Conservation (phyloP, 2,329 filamentous ascomycete genomes). For the Aspergillus sp. region DNA sequence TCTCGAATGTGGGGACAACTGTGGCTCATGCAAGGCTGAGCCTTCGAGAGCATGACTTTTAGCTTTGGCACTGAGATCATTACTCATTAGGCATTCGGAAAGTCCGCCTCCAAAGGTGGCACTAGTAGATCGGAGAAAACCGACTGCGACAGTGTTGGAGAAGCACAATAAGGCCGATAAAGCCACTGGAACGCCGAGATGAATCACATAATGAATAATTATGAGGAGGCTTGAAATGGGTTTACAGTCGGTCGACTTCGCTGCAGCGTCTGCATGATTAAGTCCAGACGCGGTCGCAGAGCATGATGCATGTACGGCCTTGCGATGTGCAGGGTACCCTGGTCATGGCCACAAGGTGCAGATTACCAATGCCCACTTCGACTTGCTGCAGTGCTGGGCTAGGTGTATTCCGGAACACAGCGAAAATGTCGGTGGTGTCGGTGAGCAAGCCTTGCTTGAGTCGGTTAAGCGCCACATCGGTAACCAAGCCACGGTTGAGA, state of each 20-base stretch:
- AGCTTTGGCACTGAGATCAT: too few relatives aligned
- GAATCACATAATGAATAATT: background rate
- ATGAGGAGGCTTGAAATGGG: slow-evolving; percentile 2
- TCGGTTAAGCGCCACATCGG: slow-evolving; percentile 19
- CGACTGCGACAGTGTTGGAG: background rate
- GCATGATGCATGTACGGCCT: slow-evolving; percentile 8
- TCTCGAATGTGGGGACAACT: slow-evolving; percentile 8
- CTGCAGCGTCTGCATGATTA: background rate
- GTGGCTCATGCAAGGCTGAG: slow-evolving; percentile 24
- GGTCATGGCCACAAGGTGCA: slow-evolving; percentile 4
- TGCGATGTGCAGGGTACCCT: slow-evolving; percentile 1
- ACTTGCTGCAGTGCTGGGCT: background rate
- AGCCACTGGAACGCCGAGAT: background rate
- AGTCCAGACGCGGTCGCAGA: background rate
- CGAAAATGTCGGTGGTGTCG: slow-evolving; percentile 12
- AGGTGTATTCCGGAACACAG: slow-evolving; percentile 14
- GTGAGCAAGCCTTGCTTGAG: slow-evolving; percentile 15
- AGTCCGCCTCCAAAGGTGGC: too few relatives aligned
- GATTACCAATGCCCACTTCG: slow-evolving; percentile 3
- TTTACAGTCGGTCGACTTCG: background rate
- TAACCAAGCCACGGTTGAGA: slow-evolving; percentile 19
- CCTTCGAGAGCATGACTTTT: background rate
- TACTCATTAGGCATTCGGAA: too few relatives aligned
- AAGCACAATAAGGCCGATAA: background rate
- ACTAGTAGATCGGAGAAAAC: background rate